A percentile compares a stretch with the other conserved stretches of the same genome.
Conservation (phyloP, 495 filamentous ascomycete species). For the Platismatia glauca region DNA sequence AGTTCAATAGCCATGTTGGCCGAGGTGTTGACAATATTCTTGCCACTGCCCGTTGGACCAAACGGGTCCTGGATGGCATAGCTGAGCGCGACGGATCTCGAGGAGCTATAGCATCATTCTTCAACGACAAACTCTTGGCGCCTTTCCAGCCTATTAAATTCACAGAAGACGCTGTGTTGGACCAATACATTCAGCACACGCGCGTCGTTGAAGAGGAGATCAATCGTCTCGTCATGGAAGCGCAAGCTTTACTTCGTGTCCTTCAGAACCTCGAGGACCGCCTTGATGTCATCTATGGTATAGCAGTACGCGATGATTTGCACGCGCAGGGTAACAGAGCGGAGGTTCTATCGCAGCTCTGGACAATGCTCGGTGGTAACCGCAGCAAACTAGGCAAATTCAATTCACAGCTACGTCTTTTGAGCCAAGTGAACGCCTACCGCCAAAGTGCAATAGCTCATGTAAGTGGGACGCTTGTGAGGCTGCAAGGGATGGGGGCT, state of each 20-base stretch:
- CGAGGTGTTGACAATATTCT: conserved; percentile 62
- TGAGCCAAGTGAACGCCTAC: conserved; percentile 50
- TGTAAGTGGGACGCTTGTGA: conserved; percentile 50
- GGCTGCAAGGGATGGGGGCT: conserved; percentile 55
- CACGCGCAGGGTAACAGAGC: conserved; percentile 41
- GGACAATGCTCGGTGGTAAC: conserved; percentile 64
- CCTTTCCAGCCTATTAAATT: conserved; percentile 49
- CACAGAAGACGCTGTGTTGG: conserved; percentile 43
- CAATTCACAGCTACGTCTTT: conserved; percentile 46
- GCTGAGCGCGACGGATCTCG: conserved; percentile 29
- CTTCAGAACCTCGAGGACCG: conserved; percentile 54
- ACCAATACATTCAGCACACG: conserved; percentile 58
- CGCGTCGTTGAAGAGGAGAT: conserved; percentile 57
- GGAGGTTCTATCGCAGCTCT: conserved; percentile 55
- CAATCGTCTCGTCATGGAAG: conserved; percentile 50
- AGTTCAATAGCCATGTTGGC: conserved; percentile 60
- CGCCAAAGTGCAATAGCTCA: conserved; percentile 50
- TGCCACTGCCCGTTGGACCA: conserved; percentile 57
- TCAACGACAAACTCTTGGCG: conserved; percentile 39
- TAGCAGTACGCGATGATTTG: conserved; percentile 47
- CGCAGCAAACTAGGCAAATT: conserved; percentile 43
- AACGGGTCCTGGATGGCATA: conserved; percentile 41
- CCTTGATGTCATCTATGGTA: conserved; percentile 53
- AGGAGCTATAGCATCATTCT: conserved; percentile 34
- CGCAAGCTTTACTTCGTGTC: conserved; percentile 48